Evolutionary conservation across 352 stramenopile genomes (phyloP).

Genomic region (Globisporangium cylindrosporum): DNA sequence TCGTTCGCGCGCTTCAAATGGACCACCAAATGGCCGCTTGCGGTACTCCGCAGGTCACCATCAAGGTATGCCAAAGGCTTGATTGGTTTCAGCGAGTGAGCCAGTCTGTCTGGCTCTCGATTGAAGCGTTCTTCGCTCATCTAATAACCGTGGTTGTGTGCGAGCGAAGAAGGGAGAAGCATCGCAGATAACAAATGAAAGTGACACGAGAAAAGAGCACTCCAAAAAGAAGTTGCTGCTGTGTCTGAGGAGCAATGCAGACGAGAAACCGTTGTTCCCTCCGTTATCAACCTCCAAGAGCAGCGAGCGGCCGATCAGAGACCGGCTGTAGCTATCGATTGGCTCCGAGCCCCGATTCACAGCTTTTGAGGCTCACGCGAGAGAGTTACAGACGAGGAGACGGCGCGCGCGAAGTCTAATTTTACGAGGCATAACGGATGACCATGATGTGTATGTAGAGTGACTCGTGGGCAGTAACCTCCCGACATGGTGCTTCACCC

Average conservation of each 20-base stretch:
- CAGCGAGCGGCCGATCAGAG: not conserved
- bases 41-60: too few relatives aligned
- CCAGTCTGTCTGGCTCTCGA: not conserved
- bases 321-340: not conserved
- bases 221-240: not conserved
- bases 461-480: not conserved
- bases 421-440: constrained; percentile 6
- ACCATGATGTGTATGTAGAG: not conserved
- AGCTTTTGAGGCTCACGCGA: not conserved
- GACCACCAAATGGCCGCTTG: too few relatives aligned
- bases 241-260: not conserved
- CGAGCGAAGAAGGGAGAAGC: not conserved
- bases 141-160: not conserved
- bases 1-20: too few relatives aligned
- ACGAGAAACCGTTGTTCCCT: not conserved
- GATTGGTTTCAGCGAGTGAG: too few relatives aligned
- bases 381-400: not conserved
- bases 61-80: too few relatives aligned
- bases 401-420: not conserved
- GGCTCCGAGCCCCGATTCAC: not conserved
- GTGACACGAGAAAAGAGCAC: not conserved
- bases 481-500: not conserved
- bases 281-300: not conserved
- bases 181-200: not conserved
- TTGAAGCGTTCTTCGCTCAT: not conserved